Percentiles rank a stretch among this genome's conserved stretches.
These are phyloP conservation scores for Akanthomyces dipterigenus DNA, from an alignment of 2,329 filamentous ascomycete species.

Conservation along the genomic window DNA sequence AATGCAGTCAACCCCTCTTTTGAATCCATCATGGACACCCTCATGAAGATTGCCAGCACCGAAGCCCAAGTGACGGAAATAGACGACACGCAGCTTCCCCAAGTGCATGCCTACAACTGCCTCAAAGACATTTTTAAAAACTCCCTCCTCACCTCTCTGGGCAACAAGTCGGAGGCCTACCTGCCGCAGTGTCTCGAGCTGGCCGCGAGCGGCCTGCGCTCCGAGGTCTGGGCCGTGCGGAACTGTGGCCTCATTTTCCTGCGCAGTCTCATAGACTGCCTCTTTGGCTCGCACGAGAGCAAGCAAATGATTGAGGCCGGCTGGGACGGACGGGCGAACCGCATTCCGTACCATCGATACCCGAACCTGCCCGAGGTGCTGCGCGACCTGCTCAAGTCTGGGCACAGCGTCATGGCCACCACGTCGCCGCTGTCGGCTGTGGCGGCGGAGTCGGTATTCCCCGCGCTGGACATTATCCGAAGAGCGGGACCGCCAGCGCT, in stretches of 20 bases:
- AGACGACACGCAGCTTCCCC: constrained; percentile 64
- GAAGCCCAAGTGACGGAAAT: constrained; percentile 49
- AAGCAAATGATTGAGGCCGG: constrained; percentile 54
- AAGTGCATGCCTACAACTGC: constrained; percentile 93
- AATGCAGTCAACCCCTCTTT: constrained; percentile 56
- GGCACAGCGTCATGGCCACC: constrained; percentile 37
- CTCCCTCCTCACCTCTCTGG: constrained; percentile 65
- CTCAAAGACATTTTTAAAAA: constrained; percentile 88
- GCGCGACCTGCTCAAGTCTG: constrained; percentile 52
- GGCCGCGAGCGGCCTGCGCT: constrained; percentile 73
- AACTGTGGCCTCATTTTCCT: constrained; percentile 91
- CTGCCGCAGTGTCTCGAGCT: constrained; percentile 68
- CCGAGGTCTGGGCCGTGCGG: constrained; percentile 84
- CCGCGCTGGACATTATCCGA: constrained; percentile 73
- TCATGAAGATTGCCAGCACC: constrained; percentile 52
- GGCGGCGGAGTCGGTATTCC: constrained; percentile 67
- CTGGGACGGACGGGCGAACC: constrained; percentile 57
- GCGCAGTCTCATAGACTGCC: constrained; percentile 71
- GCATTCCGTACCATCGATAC: constrained; percentile 65
- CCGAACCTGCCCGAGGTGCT: constrained; percentile 58
- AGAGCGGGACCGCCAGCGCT: constrained; percentile 59
- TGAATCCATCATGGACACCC: constrained; percentile 53
- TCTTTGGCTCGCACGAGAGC: constrained; percentile 70
- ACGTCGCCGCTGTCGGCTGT: constrained; percentile 24
- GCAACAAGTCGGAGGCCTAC: constrained; percentile 65